Base-by-base conservation (phyloP, 805 yeast genomes). In the Saturnispora mendoncae region DNA sequence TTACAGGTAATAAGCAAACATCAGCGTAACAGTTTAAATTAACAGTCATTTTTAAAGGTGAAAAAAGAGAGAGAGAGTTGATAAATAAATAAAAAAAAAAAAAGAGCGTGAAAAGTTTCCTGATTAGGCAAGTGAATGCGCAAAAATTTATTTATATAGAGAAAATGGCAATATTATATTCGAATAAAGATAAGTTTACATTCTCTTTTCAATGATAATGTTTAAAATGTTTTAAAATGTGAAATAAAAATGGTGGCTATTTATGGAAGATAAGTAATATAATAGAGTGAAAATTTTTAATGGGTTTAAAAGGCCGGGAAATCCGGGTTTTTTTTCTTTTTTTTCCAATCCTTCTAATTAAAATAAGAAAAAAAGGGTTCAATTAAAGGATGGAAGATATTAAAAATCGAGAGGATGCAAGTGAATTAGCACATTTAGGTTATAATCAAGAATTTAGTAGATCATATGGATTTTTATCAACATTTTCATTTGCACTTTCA, bases 1-100 rank as follows among this genome's bases (percentile, higher is more conserved):
- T 45, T 62, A 76, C 80, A 37, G 96, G 96, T 43, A 86, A 77
- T 52, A 86, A 66, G 53, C 95, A 86, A 17, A 86, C 75, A 53
- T 87, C 96, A 1, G 94, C 95, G 33, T 84, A 66, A 62, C 95
- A 85, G 48, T 73, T 72, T 13, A 84, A 49, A 26, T 62, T 61
- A 14, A 74, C 74, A 10, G 48, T 26, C 59, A 56, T 57, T 14
- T 17, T 26, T 23, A 6, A 7, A 7, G 26, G 6, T 23, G 26
- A 24, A 17, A 25, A 4, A 3, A 14, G 13, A n/a, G 14, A 9
- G 5, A 27, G 9, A 27, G 9, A 7, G 14, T 9, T 9, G 9
- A 27, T 27, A 5, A 9, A 13, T 13, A 13, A 5, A 23, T 23
- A 23, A 6, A 6, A n/a, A 31, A 31, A 31, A 18, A 31, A 18